Percentiles rank a stretch among this genome's conserved stretches.
These are phyloP conservation scores for Fusarium irregulare DNA, from an alignment of 2,329 filamentous ascomycete genomes.

Conservation along the genomic window DNA sequence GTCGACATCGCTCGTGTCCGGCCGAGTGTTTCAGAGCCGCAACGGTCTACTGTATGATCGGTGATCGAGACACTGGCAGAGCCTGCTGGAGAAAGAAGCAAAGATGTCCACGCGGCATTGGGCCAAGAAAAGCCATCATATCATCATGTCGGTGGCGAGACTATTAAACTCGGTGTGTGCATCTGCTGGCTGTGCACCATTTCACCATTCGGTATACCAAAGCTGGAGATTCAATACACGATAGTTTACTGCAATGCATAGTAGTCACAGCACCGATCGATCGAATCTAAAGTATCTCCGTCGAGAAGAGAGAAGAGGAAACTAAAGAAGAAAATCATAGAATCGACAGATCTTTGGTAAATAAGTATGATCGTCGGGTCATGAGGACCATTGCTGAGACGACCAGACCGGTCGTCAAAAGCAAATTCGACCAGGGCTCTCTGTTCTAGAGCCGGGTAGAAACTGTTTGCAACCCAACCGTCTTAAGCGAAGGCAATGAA, in stretches of 20 bases:
- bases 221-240: not conserved
- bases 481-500: not conserved
- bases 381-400: constrained; percentile 16
- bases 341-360: constrained; percentile 8
- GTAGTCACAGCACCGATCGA: constrained; percentile 2
- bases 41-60: not conserved
- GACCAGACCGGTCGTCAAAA: constrained; percentile 8
- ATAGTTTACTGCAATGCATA: not conserved
- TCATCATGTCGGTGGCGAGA: constrained; percentile 22
- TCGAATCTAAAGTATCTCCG: not conserved
- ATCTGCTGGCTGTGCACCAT: constrained; percentile 9
- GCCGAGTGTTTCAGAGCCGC: constrained; percentile 23
- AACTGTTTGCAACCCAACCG: not conserved
- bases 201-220: constrained; percentile 7
- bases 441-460: not conserved
- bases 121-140: constrained; percentile 3
- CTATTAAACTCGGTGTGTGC: constrained; percentile 23
- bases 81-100: not conserved
- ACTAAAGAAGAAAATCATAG: not conserved
- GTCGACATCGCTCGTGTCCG: constrained; percentile 35
- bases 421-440: constrained; percentile 5
- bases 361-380: constrained; percentile 14
- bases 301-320: constrained; percentile 19
- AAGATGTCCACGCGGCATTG: constrained; percentile 9
- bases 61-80: not conserved